phyloP scores from a whole-genome alignment of 1,284 basidiomycete species.

The Stygiomarasmius scandens region DNA sequence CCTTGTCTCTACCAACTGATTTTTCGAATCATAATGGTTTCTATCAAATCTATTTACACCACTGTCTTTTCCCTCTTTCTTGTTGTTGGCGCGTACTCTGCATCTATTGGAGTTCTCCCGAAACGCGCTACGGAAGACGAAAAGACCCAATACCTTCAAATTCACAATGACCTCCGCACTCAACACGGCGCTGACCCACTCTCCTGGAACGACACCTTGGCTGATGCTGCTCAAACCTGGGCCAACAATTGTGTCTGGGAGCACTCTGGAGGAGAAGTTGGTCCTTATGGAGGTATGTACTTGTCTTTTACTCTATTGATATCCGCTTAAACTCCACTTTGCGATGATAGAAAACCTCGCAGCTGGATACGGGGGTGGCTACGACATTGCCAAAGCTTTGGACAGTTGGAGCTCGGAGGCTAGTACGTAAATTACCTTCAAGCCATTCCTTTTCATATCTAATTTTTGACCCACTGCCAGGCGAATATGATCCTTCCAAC shows the following conservation, averaged over 20 bases:
- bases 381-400: slow-evolving; percentile 38
- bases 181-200: slow-evolving; percentile 46
- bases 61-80: not conserved
- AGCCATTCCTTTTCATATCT: not conserved
- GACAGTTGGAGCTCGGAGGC: slow-evolving; percentile 48
- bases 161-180: slow-evolving; percentile 48
- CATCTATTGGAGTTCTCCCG: not conserved
- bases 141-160: slow-evolving; percentile 35
- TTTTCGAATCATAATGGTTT: not conserved
- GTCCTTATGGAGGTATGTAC: slow-evolving; percentile 43
- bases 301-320: not conserved
- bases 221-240: slow-evolving; percentile 46
- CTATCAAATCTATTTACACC: not conserved
- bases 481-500: slow-evolving; percentile 43
- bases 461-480: slow-evolving; percentile 21
- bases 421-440: slow-evolving; percentile 22
- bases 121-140: not conserved
- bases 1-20: no score
- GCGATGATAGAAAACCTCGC: slow-evolving; percentile 46
- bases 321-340: not conserved
- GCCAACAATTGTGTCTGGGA: slow-evolving; percentile 47
- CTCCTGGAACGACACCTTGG: slow-evolving; percentile 46
- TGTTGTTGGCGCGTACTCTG: not conserved
- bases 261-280: slow-evolving; percentile 48
- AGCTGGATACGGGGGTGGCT: slow-evolving; percentile 49